Percentiles rank a stretch among this genome's conserved stretches.
Conservation (phyloP, 305 asterid species). For the Fraxinus angustifolia region DNA sequence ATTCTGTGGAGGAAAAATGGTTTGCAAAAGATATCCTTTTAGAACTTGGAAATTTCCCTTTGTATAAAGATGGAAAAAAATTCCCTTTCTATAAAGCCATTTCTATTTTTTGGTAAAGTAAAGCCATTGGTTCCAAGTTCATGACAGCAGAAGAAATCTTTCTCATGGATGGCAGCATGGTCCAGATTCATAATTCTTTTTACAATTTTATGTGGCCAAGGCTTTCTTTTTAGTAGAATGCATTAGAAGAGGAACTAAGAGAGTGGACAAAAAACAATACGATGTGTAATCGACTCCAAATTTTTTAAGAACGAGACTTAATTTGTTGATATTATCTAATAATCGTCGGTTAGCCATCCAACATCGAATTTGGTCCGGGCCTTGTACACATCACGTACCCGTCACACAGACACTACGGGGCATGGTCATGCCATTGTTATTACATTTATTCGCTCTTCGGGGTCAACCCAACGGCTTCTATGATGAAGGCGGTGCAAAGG, state of each 20-base stretch:
- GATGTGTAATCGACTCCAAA: background rate
- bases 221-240: background rate
- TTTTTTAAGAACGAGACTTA: background rate
- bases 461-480: too few relatives aligned
- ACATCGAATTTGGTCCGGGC: too few relatives aligned
- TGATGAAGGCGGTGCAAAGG: too few relatives aligned
- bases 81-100: constrained; percentile 9
- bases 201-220: background rate
- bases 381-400: too few relatives aligned
- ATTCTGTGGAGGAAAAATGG: background rate
- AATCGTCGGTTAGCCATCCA: too few relatives aligned
- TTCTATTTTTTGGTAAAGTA: constrained; percentile 17
- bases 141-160: background rate
- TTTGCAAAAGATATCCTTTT: constrained; percentile 18
- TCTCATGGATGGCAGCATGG: background rate
- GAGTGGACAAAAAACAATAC: background rate
- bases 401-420: too few relatives aligned
- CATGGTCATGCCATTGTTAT: too few relatives aligned
- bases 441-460: too few relatives aligned
- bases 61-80: background rate
- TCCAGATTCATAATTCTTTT: background rate
- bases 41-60: constrained; percentile 17
- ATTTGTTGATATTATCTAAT: too few relatives aligned
- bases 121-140: constrained; percentile 17
- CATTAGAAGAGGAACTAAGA: background rate